phyloP scores from a whole-genome alignment of 2,329 filamentous ascomycete genomes.

The Colletotrichum euphorbiae region DNA sequence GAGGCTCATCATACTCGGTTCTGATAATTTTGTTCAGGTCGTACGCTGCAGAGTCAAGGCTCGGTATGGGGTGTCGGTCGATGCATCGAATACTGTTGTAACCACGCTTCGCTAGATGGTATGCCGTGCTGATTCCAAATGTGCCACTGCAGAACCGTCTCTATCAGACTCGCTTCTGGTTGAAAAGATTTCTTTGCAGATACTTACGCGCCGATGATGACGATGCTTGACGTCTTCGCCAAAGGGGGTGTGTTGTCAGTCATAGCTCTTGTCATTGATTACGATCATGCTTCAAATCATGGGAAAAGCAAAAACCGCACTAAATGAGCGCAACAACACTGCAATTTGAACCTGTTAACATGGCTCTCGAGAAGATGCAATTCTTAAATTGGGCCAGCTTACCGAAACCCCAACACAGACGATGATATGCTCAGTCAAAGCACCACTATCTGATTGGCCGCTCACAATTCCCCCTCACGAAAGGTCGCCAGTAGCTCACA shows the following conservation, averaged over 20 bases:
- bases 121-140: slow-evolving; percentile 33
- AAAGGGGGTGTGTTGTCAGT: neutral
- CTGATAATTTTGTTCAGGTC: slow-evolving; percentile 37
- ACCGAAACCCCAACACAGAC: neutral
- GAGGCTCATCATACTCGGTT: slow-evolving; percentile 35
- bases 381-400: too few species aligned
- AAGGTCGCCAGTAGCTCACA: neutral
- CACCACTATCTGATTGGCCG: neutral
- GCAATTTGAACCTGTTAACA: neutral
- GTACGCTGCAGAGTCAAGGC: slow-evolving; percentile 39
- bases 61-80: slow-evolving; percentile 34
- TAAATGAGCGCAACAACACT: neutral
- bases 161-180: too few species aligned
- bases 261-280: slow-evolving; percentile 7
- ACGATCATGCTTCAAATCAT: neutral
- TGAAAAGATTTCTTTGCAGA: neutral
- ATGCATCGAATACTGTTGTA: slow-evolving; percentile 39
- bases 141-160: slow-evolving; percentile 12
- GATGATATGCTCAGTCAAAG: neutral
- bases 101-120: slow-evolving; percentile 38
- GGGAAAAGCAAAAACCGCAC: neutral
- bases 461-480: neutral
- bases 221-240: slow-evolving; percentile 26
- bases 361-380: neutral
- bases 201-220: slow-evolving; percentile 40